These are phyloP conservation scores for Rubia peregrina DNA, from an alignment of 305 asterid genomes.

Conservation along the genomic window DNA sequence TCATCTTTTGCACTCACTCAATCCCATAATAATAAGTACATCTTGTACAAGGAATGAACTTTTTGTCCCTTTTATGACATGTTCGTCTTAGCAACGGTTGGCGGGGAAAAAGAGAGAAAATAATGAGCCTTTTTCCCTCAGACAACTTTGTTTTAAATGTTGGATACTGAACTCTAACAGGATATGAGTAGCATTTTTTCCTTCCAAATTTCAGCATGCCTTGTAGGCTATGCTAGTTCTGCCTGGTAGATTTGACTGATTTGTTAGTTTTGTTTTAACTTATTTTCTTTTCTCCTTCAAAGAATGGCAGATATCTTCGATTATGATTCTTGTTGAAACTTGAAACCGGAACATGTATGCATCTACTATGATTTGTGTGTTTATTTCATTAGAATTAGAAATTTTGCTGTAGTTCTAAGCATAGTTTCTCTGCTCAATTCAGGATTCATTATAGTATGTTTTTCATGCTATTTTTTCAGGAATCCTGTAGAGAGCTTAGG, in stretches of 20 bases:
- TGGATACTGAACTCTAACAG: not conserved
- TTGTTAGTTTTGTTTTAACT: not conserved
- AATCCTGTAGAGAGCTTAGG: conserved; percentile 71
- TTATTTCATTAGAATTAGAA: not conserved
- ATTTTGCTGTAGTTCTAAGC: not conserved
- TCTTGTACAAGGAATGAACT: not conserved
- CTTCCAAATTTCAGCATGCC: not conserved
- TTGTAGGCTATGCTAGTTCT: not conserved
- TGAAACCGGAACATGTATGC: not conserved
- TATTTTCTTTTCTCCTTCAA: not conserved
- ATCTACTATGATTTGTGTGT: not conserved
- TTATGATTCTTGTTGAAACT: not conserved
- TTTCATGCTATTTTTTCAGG: conserved; percentile 32
- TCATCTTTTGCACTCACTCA: not conserved
- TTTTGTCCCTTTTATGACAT: not conserved
- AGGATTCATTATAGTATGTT: not conserved
- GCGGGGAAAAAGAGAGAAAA: no score
- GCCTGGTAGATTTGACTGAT: not conserved
- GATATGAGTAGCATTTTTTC: not conserved
- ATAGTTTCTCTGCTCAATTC: not conserved
- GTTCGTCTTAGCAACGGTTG: no score
- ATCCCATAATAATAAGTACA: not conserved
- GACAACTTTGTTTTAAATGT: no score
- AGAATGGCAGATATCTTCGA: not conserved
- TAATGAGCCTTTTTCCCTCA: not conserved